Evolutionary conservation across 2,329 filamentous ascomycete species (phyloP).

Genomic region (Sporothrix protearum): DNA sequence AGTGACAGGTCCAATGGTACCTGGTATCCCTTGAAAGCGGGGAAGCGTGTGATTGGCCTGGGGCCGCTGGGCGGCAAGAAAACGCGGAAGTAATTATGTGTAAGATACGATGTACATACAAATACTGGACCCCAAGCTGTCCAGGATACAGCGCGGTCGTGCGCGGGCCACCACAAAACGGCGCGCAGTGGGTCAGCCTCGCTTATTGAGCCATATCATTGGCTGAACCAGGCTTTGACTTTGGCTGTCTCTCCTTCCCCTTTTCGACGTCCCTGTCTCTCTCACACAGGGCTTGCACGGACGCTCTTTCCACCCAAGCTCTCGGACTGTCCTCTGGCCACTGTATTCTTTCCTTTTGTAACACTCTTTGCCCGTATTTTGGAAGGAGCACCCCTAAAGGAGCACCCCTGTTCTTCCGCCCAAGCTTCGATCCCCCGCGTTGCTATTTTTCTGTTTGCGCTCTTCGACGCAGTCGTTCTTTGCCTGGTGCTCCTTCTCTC

Average conservation of each 20-base stretch:
- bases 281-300: not conserved
- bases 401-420: not conserved
- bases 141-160: not conserved
- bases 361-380: not conserved
- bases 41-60: conserved; percentile 12
- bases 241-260: not conserved
- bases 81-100: too few relatives aligned
- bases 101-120: too few relatives aligned
- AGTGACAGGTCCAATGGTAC: conserved; percentile 6
- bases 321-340: not conserved
- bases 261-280: not conserved
- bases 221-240: not conserved
- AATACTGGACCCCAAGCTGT: not conserved
- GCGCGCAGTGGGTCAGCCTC: not conserved
- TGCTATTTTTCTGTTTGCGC: not conserved
- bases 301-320: not conserved
- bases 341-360: not conserved
- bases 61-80: not conserved
- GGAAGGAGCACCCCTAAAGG: not conserved
- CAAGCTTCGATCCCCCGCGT: not conserved
- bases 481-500: not conserved
- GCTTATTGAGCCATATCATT: not conserved
- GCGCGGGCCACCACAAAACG: not conserved
- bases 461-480: not conserved
- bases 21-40: conserved; percentile 1